Conservation (phyloP, 1,139 yeast genomes). For the Yamadazyma mexicana region DNA sequence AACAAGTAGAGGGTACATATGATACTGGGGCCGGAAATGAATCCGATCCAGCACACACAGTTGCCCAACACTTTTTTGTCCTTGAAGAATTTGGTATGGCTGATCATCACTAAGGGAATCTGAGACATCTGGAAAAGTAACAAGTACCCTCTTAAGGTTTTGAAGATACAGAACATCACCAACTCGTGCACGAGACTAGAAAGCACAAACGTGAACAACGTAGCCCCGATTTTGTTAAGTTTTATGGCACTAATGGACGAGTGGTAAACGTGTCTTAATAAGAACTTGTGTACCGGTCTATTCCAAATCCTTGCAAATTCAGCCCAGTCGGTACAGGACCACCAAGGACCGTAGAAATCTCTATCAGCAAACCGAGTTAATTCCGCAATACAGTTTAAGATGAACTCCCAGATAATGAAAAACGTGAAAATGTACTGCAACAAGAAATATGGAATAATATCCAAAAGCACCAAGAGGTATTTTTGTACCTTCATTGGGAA, state of each 20-base stretch:
- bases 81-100: slow-evolving; percentile 52
- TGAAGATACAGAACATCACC: slow-evolving; percentile 88
- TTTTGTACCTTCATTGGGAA: slow-evolving; percentile 44
- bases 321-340: slow-evolving; percentile 95
- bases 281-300: slow-evolving; percentile 87
- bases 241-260: slow-evolving; percentile 78
- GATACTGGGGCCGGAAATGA: slow-evolving; percentile 85
- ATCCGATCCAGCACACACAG: slow-evolving; percentile 87
- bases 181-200: slow-evolving; percentile 86
- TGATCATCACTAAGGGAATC: slow-evolving; percentile 60
- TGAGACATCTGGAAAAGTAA: slow-evolving; percentile 82
- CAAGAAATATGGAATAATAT: slow-evolving; percentile 77
- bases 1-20: slow-evolving; percentile 83
- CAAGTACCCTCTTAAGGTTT: slow-evolving; percentile 76
- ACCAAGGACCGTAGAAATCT: slow-evolving; percentile 94
- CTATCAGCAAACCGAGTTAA: slow-evolving; percentile 84
- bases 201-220: slow-evolving; percentile 76
- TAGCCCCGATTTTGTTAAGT: slow-evolving; percentile 66
- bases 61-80: slow-evolving; percentile 69
- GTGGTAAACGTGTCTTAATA: slow-evolving; percentile 91
- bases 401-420: slow-evolving; percentile 93
- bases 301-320: slow-evolving; percentile 96
- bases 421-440: slow-evolving; percentile 76
- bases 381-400: slow-evolving; percentile 86
- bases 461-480: slow-evolving; percentile 67